Evolutionary conservation across 1,284 basidiomycete genomes (phyloP).

Genomic region (Apiotrichum siamense): DNA sequence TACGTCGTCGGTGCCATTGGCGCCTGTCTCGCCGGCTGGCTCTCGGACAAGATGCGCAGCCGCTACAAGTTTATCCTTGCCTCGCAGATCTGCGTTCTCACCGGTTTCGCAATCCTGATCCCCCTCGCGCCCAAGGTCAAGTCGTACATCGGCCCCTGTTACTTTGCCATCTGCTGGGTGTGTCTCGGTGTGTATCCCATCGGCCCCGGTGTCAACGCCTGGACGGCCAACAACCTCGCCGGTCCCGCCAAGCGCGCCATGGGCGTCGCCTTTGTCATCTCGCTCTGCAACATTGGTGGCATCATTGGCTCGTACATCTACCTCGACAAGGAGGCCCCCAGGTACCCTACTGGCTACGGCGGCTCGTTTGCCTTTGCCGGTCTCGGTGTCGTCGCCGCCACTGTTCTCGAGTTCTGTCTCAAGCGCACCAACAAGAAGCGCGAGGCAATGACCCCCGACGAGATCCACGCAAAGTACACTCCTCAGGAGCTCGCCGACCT

Average conservation of each 20-base stretch:
- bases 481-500: slow-evolving; percentile 21
- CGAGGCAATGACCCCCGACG: slow-evolving; percentile 23
- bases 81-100: not conserved
- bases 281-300: slow-evolving; percentile 26
- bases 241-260: slow-evolving; percentile 31
- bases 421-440: slow-evolving; percentile 23
- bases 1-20: slow-evolving; percentile 23
- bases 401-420: slow-evolving; percentile 10
- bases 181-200: slow-evolving; percentile 30
- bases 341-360: slow-evolving; percentile 29
- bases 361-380: slow-evolving; percentile 24
- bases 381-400: slow-evolving; percentile 13
- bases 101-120: slow-evolving; percentile 18
- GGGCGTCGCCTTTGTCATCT: slow-evolving; percentile 24
- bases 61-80: slow-evolving; percentile 19
- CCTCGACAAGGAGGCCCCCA: slow-evolving; percentile 5
- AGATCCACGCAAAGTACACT: slow-evolving; percentile 2
- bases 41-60: slow-evolving; percentile 16
- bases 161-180: slow-evolving; percentile 21
- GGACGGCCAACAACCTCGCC: slow-evolving; percentile 27
- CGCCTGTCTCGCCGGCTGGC: slow-evolving; percentile 18
- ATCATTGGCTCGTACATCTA: slow-evolving; percentile 20
- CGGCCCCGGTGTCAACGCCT: slow-evolving; percentile 24
- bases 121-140: slow-evolving; percentile 1
- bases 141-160: slow-evolving; percentile 3